phyloP scores from a whole-genome alignment of 129 eudicot species.

The Lactuca saligna region DNA sequence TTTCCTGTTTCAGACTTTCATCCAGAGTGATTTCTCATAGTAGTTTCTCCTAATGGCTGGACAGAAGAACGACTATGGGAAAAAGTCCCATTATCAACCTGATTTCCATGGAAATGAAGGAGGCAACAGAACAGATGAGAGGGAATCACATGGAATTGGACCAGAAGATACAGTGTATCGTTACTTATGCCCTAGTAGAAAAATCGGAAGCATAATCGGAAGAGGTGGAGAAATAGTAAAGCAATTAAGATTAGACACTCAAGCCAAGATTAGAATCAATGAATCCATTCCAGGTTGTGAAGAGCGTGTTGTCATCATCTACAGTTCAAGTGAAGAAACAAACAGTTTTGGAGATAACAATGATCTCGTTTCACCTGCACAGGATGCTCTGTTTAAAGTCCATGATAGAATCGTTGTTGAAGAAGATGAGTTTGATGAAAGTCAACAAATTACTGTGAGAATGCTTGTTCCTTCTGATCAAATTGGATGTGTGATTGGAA shows the following conservation, averaged over 20 bases:
- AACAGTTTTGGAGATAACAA: conserved; percentile 53
- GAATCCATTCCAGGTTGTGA: conserved; percentile 84
- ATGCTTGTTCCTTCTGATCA: conserved; percentile 92
- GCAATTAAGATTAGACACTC: conserved; percentile 72
- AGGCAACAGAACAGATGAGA: conserved; percentile 68
- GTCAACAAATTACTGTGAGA: conserved; percentile 54
- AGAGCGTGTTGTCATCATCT: conserved; percentile 78
- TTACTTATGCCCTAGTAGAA: conserved; percentile 70
- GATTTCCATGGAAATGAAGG: conserved; percentile 56
- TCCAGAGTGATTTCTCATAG: conserved; percentile 10
- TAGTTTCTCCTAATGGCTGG: conserved; percentile 50
- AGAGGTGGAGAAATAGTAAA: conserved; percentile 89
- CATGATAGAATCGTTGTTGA: conserved; percentile 74
- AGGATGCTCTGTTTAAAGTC: conserved; percentile 83
- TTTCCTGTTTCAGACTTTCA: conserved; percentile 3
- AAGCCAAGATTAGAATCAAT: conserved; percentile 71
- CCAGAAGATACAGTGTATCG: conserved; percentile 86
- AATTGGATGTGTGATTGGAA: conserved; percentile 91
- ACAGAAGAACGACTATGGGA: conserved; percentile 64
- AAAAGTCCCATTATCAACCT: conserved; percentile 41
- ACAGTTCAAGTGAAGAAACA: conserved; percentile 72
- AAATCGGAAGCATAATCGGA: conserved; percentile 88
- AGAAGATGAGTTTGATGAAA: conserved; percentile 61
- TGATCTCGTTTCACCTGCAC: conserved; percentile 67
- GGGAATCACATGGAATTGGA: conserved; percentile 58